These are phyloP conservation scores for Dorcoceras hygrometricum DNA, from an alignment of 257 asterid genomes.

Conservation along the genomic window DNA sequence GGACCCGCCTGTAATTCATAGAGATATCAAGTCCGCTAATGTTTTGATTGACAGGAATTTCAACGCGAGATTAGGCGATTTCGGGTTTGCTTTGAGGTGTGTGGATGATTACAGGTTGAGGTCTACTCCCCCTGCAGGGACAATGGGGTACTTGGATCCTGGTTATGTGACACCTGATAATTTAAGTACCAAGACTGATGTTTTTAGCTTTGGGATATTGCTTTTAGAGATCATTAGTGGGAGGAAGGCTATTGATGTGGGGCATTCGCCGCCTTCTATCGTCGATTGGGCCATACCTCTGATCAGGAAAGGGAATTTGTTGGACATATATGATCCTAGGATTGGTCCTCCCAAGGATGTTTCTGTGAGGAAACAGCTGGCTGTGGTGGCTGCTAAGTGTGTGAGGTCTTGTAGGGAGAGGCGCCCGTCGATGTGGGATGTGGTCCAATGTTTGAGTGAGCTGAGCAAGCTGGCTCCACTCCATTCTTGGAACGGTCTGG, in stretches of 20 bases:
- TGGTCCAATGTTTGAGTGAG: constrained; percentile 62
- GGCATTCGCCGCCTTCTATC: constrained; percentile 74
- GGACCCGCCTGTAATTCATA: constrained; percentile 68
- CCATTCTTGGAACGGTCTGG: constrained; percentile 74
- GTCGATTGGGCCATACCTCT: constrained; percentile 94
- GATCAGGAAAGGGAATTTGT: constrained; percentile 69
- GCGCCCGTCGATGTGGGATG: constrained; percentile 85
- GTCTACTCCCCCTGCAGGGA: constrained; percentile 97
- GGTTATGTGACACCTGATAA: constrained; percentile 85
- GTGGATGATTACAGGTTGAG: constrained; percentile 61
- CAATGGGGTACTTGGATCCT: constrained; percentile 95
- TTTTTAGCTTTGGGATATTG: constrained; percentile 81
- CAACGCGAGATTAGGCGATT: constrained; percentile 86
- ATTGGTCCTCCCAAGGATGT: constrained; percentile 64
- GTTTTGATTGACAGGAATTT: constrained; percentile 69
- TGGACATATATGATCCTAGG: constrained; percentile 62
- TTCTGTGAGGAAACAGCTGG: constrained; percentile 69
- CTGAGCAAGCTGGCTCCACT: constrained; percentile 60
- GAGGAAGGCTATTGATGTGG: constrained; percentile 82
- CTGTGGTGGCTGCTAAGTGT: constrained; percentile 83
- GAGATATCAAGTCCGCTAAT: constrained; percentile 86
- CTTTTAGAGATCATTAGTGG: constrained; percentile 87
- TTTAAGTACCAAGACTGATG: constrained; percentile 80
- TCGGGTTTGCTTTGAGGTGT: constrained; percentile 78
- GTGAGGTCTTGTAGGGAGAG: constrained; percentile 88